A percentile compares a stretch with the other conserved stretches of the same genome.
Evolutionary conservation across 331 rosid genomes (phyloP).

Genomic region (Pyracantha coccinea): DNA sequence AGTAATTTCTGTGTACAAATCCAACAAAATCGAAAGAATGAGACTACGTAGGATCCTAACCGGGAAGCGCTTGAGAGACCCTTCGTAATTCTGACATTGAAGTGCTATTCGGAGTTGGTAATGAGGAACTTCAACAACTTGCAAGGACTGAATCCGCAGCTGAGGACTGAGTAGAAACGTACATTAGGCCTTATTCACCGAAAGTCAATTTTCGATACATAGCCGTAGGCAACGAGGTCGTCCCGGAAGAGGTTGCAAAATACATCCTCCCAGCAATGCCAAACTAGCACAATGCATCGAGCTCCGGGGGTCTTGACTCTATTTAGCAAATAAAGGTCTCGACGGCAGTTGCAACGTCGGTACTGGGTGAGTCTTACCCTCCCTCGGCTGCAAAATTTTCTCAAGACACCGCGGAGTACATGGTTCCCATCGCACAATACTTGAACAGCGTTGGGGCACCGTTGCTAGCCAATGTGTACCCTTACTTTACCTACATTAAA

Average conservation of each 20-base stretch:
- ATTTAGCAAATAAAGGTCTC: neutral
- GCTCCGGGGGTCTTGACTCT: neutral
- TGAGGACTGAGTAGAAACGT: neutral
- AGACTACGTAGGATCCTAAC: neutral
- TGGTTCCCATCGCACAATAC: neutral
- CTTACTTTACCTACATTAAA: constrained; percentile 7
- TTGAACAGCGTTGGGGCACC: neutral
- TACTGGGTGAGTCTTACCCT: neutral
- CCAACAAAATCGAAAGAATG: neutral
- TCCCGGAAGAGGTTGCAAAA: neutral
- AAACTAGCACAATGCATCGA: neutral
- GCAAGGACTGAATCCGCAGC: neutral
- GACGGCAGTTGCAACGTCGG: neutral
- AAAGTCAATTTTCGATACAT: neutral
- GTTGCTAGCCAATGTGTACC: too few species aligned
- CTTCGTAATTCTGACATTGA: neutral
- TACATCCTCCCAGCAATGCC: constrained; percentile 14
- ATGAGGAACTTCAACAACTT: constrained; percentile 10
- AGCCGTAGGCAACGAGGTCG: constrained; percentile 19
- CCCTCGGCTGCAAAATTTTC: constrained; percentile 7
- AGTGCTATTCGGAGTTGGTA: constrained; percentile 8
- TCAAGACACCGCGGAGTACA: neutral
- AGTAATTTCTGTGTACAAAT: neutral
- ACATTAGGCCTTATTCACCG: neutral
- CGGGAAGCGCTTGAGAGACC: constrained; percentile 1